Conservation (phyloP, 2,329 filamentous ascomycete species). For the Magnaporthiopsis poae region DNA sequence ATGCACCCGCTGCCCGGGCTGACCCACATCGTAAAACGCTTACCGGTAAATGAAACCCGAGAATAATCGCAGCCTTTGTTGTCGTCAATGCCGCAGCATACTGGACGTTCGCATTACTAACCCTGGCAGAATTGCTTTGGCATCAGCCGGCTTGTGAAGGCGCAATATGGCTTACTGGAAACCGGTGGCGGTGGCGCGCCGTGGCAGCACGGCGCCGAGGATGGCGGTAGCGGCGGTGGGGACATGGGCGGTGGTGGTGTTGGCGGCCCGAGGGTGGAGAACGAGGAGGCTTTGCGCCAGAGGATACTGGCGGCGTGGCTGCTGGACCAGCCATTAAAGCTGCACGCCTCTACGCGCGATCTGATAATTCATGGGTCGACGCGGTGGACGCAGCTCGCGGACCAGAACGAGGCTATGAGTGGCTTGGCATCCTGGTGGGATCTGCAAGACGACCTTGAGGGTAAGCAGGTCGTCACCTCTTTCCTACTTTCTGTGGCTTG, state of each 20-base stretch:
- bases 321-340: conserved; percentile 50
- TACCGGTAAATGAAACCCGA: too few relatives aligned
- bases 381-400: conserved; percentile 37
- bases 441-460: conserved; percentile 57
- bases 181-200: too few relatives aligned
- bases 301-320: conserved; percentile 59
- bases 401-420: conserved; percentile 19
- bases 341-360: conserved; percentile 54
- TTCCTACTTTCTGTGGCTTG: conserved; percentile 2
- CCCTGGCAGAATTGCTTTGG: too few relatives aligned
- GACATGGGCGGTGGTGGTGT: conserved; percentile 24
- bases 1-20: too few relatives aligned
- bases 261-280: conserved; percentile 25
- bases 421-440: conserved; percentile 57
- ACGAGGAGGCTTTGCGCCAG: conserved; percentile 58
- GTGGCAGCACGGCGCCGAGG: conserved; percentile 17
- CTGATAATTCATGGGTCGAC: conserved; percentile 56
- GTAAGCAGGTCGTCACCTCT: conserved; percentile 26
- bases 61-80: too few relatives aligned
- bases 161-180: too few relatives aligned
- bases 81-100: too few relatives aligned
- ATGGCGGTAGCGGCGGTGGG: not conserved
- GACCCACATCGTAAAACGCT: too few relatives aligned
- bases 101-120: too few relatives aligned
- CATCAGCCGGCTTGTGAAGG: too few relatives aligned